Conservation (phyloP, 2,329 filamentous ascomycete species). For the Pseudogymnoascus sp. region DNA sequence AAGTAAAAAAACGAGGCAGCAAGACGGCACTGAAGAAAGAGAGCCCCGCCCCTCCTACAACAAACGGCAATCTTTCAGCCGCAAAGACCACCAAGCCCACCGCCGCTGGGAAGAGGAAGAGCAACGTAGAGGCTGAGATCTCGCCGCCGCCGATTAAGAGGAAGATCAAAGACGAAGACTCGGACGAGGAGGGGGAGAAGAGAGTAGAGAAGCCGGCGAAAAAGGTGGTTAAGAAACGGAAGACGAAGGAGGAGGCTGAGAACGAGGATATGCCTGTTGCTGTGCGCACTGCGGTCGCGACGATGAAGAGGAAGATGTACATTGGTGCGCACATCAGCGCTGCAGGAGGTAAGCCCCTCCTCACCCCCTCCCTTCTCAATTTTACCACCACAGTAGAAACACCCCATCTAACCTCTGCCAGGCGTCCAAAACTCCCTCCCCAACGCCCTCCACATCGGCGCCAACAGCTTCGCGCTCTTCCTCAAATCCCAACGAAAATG, state of each 20-base stretch:
- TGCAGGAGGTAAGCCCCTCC: slow-evolving; percentile 60
- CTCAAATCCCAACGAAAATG: slow-evolving; percentile 96
- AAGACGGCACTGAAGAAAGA: slow-evolving; percentile 14
- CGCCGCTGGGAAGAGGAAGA: not conserved
- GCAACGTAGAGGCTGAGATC: not conserved
- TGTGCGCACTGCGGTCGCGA: slow-evolving; percentile 53
- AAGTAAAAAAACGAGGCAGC: slow-evolving; percentile 12
- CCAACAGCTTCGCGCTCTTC: slow-evolving; percentile 90
- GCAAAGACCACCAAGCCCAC: not conserved
- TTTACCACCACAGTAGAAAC: too few relatives aligned
- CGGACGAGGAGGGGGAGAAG: slow-evolving; percentile 18
- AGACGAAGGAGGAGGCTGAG: slow-evolving; percentile 49
- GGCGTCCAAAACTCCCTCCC: slow-evolving; percentile 81
- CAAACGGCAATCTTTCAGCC: not conserved
- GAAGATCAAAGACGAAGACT: slow-evolving; percentile 23
- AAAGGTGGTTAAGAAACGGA: slow-evolving; percentile 35
- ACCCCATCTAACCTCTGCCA: slow-evolving; percentile 33
- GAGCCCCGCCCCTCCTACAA: not conserved
- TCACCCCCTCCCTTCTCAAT: not conserved
- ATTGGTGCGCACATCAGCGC: slow-evolving; percentile 89
- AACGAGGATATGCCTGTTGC: slow-evolving; percentile 56
- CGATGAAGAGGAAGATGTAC: slow-evolving; percentile 63
- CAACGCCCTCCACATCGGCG: slow-evolving; percentile 74
- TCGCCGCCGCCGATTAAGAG: slow-evolving; percentile 4
- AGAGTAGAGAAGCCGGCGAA: slow-evolving; percentile 16